Evolutionary conservation across 139 green algal genomes (phyloP), one percentile per base, ranked within the genome.

Genomic region (Deuterostichococcus epilithicus): DNA sequence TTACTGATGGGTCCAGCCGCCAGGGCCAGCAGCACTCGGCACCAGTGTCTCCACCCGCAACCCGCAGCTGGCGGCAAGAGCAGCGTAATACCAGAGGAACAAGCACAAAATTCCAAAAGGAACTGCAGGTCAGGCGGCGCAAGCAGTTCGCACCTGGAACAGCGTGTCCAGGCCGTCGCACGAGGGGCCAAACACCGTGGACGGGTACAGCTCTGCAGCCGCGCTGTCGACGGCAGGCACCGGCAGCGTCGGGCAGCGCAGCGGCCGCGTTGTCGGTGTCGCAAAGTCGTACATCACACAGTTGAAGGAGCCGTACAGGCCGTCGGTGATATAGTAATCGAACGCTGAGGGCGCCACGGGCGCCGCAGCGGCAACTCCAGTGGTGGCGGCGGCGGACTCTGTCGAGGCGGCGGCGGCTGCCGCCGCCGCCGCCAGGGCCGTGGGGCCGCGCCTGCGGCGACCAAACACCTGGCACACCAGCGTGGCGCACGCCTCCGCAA

Each of bases 281-380:
- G 88, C 91, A 70, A 93, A 87, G 82, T 95, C 91, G 75, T 95
- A 94, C 63, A 98, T 75, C 52, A 97, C 81, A 78, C 92, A 98
- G 91, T 99, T 99, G 85, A 99, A 95, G 38, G 86, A 94, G 74
- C 95, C 95, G 76, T 99, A 99, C 58, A 99, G 84, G 35, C 96
- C 96, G 75, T 99, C 95, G 3, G 89, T 95, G 74, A 97, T 84
- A 84, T 85, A 98, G 88, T 98, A 98, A 78, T 98, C 84, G 39
- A 76, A 42, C 2, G 52, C n/a, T 0, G 71, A 69, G 32, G 75
- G 60, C 23, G 65, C 73, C 37, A 34, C 66, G 35, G 68, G 33
- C 20, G 28, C 71, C 18, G 20, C 26, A 20, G 20, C 3, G 52
- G 52, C 52, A 63, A 20, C 52, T n/a, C n/a, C n/a, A n/a, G n/a